Conservation (phyloP, 345 rosid genomes). For the Litchi chinensis region DNA sequence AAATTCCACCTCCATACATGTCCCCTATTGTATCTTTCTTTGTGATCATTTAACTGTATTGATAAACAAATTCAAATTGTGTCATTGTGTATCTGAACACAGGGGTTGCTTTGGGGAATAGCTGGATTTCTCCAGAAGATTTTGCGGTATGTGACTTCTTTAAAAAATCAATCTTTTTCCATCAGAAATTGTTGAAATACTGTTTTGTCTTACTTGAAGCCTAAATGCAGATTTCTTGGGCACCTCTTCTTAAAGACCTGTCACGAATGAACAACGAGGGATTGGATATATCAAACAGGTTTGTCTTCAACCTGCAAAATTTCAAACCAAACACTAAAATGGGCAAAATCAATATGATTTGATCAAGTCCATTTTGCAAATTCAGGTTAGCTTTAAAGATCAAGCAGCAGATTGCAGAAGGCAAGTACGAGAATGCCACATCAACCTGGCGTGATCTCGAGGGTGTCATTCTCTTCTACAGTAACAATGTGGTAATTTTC, state of each 20-base stretch:
- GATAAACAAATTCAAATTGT: not conserved
- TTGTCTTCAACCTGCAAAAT: not conserved
- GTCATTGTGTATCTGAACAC: not conserved
- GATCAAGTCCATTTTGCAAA: not conserved
- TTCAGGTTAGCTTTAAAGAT: conserved; percentile 35
- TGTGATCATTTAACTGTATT: not conserved
- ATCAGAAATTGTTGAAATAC: not conserved
- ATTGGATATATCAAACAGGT: conserved; percentile 35
- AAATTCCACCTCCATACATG: not conserved
- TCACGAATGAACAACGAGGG: conserved; percentile 37
- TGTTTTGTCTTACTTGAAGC: not conserved
- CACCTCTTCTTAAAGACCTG: conserved; percentile 48
- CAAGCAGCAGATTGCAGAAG: conserved; percentile 37
- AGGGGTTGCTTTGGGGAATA: conserved; percentile 55
- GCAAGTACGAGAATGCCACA: conserved; percentile 34
- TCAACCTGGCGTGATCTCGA: conserved; percentile 32
- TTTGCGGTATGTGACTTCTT: conserved; percentile 33
- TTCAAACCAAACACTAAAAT: not conserved
- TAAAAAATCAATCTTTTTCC: not conserved
- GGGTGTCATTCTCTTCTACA: conserved; percentile 19
- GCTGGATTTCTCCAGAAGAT: conserved; percentile 56
- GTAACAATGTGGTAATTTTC: conserved; percentile 37
- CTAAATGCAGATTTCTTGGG: conserved; percentile 43
- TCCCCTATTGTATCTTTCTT: no score
- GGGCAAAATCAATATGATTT: not conserved